A percentile compares a stretch with the other conserved stretches of the same genome.
phyloP scores from a whole-genome alignment of 2,329 filamentous ascomycete species.

The Botrytis elliptica region DNA sequence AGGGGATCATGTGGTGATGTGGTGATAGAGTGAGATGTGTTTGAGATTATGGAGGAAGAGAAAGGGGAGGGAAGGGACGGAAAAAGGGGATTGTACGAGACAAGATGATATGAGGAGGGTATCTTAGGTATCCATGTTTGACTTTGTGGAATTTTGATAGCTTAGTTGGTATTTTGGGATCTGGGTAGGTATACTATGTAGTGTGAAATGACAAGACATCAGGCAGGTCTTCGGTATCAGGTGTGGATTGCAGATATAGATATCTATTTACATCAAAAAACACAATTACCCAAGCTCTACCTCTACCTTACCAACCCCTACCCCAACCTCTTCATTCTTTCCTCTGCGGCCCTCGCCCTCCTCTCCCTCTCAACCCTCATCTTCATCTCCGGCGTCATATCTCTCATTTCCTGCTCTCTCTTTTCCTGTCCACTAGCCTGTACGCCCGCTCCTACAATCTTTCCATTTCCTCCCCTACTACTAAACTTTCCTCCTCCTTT shows the following conservation, averaged over 20 bases:
- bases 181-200: too few species aligned
- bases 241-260: not conserved
- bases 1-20: too few species aligned
- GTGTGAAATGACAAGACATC: too few species aligned
- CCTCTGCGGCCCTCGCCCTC: slow-evolving; percentile 87
- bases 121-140: too few species aligned
- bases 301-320: not conserved
- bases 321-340: slow-evolving; percentile 61
- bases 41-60: too few species aligned
- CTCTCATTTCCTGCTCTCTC: slow-evolving; percentile 78
- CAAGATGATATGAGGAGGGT: too few species aligned
- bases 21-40: too few species aligned
- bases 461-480: slow-evolving; percentile 46
- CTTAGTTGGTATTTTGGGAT: too few species aligned
- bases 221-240: too few species aligned
- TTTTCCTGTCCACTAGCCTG: slow-evolving; percentile 56
- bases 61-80: too few species aligned
- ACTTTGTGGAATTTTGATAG: too few species aligned
- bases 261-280: not conserved
- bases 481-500: slow-evolving; percentile 40
- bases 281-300: not conserved
- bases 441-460: slow-evolving; percentile 43
- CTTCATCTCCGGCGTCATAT: slow-evolving; percentile 84
- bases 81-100: too few species aligned
- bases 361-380: slow-evolving; percentile 82